Conservation (phyloP, 2,329 filamentous ascomycete species). For the Talaromyces sp. region DNA sequence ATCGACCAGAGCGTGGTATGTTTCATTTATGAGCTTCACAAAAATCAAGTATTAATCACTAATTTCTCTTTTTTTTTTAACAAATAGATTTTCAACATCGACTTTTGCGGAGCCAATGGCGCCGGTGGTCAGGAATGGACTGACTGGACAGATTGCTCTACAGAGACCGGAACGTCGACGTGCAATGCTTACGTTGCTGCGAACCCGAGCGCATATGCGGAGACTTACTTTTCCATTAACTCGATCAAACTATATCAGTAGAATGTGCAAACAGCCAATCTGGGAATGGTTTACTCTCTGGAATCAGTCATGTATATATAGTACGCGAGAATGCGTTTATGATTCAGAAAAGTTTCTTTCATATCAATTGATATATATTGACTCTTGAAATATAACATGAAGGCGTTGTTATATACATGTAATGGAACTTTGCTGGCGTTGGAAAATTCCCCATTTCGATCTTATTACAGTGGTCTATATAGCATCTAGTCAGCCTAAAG, state of each 20-base stretch:
- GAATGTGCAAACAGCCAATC: too few relatives aligned
- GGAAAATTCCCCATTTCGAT: too few relatives aligned
- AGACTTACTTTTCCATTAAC: conserved; percentile 9
- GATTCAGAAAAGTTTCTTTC: too few relatives aligned
- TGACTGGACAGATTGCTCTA: conserved; percentile 6
- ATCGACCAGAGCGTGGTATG: conserved; percentile 38
- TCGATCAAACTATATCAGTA: conserved; percentile 11
- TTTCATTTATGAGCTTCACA: not conserved
- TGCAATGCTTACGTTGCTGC: conserved; percentile 10
- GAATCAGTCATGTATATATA: too few relatives aligned
- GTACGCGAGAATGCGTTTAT: too few relatives aligned
- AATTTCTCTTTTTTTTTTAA: not conserved
- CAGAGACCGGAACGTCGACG: conserved; percentile 4
- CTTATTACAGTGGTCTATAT: too few relatives aligned
- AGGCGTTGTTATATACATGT: too few relatives aligned
- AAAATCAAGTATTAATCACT: not conserved
- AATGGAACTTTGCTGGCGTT: too few relatives aligned
- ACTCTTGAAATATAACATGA: too few relatives aligned
- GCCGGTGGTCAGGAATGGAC: conserved; percentile 8
- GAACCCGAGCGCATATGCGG: conserved; percentile 6
- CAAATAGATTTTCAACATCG: conserved; percentile 8
- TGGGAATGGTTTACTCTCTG: not conserved
- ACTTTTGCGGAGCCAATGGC: conserved; percentile 7
- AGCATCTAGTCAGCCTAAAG: too few relatives aligned
- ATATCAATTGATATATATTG: too few relatives aligned